These are phyloP conservation scores for Trichoderma polysporum DNA, from an alignment of 2,329 filamentous ascomycete species.

Conservation along the genomic window DNA sequence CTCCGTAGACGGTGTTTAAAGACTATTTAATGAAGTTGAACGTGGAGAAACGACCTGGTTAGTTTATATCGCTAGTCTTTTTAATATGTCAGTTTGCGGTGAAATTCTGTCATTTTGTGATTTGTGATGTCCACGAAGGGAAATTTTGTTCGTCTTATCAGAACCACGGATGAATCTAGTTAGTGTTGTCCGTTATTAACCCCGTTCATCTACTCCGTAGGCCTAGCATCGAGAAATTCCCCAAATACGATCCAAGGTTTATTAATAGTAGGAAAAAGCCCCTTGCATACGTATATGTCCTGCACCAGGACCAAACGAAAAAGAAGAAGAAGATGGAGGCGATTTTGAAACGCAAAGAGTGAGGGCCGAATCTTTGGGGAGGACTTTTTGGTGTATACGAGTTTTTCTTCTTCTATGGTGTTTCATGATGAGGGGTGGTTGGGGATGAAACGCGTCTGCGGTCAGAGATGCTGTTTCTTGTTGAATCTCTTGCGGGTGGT, in stretches of 20 bases:
- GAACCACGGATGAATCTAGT: neutral
- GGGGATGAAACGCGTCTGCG: neutral
- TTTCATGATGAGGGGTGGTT: neutral
- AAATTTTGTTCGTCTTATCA: neutral
- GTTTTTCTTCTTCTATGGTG: neutral
- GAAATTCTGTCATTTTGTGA: neutral
- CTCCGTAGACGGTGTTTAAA: neutral
- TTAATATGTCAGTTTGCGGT: neutral
- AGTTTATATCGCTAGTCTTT: neutral
- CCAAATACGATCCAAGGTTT: neutral
- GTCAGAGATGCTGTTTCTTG: neutral
- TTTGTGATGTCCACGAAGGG: neutral
- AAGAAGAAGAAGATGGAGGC: neutral
- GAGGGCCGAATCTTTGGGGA: neutral
- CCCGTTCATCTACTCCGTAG: neutral
- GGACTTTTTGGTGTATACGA: constrained; percentile 7
- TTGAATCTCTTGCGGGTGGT: neutral
- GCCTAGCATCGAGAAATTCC: neutral
- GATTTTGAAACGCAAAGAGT: neutral
- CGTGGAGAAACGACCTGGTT: neutral
- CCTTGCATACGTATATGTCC: neutral
- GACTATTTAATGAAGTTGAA: constrained; percentile 11
- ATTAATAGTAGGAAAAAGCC: neutral
- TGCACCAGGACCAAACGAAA: neutral
- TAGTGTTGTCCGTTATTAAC: neutral